Percentiles rank a stretch among this genome's conserved stretches.
These are phyloP conservation scores for Karstenula rhodostoma DNA, from an alignment of 2,329 filamentous ascomycete species.

Conservation along the genomic window DNA sequence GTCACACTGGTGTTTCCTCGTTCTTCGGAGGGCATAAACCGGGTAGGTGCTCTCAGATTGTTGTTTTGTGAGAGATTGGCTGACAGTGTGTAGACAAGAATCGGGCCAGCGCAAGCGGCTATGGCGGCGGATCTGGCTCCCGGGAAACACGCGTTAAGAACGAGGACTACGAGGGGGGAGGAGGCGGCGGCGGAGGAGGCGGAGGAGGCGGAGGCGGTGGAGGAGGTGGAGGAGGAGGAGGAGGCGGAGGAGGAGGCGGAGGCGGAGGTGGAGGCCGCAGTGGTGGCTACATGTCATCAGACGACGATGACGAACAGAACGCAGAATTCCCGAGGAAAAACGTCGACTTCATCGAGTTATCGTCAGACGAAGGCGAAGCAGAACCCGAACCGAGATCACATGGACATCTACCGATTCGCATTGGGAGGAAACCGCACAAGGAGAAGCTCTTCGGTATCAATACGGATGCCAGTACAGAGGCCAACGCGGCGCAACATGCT, in stretches of 20 bases:
- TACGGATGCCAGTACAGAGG: constrained; percentile 59
- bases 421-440: constrained; percentile 63
- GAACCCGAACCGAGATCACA: constrained; percentile 28
- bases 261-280: constrained; percentile 22
- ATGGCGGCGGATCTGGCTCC: constrained; percentile 40
- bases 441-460: constrained; percentile 63
- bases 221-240: constrained; percentile 42
- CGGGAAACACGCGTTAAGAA: constrained; percentile 42
- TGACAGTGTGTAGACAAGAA: constrained; percentile 30
- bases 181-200: constrained; percentile 26
- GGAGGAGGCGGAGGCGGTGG: not conserved
- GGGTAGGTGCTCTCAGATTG: constrained; percentile 26
- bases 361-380: constrained; percentile 61
- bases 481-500: constrained; percentile 49
- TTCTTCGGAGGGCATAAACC: constrained; percentile 30
- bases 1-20: constrained; percentile 48
- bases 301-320: constrained; percentile 60
- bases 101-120: constrained; percentile 30
- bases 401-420: constrained; percentile 58
- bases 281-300: constrained; percentile 54
- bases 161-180: constrained; percentile 36
- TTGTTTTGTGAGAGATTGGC: constrained; percentile 12
- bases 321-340: constrained; percentile 55
- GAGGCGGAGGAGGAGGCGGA: constrained; percentile 30
- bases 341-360: constrained; percentile 67